Evolutionary conservation across 2,329 filamentous ascomycete genomes (phyloP).

Genomic region (Grosmannia serpens): DNA sequence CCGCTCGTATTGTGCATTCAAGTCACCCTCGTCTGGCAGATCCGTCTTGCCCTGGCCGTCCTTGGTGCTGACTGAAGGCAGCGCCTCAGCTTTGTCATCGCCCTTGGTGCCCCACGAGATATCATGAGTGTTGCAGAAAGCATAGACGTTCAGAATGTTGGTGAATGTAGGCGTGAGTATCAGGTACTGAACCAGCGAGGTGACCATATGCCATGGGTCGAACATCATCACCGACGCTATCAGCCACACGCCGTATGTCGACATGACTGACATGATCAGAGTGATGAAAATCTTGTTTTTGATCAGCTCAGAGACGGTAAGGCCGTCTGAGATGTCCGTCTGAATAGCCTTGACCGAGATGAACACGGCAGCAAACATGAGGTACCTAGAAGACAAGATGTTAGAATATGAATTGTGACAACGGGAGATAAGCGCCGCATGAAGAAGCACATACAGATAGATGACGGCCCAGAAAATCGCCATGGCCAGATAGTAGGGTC

Average conservation of each 20-base stretch:
- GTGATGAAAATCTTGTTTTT: conserved; percentile 85
- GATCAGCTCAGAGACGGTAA: conserved; percentile 64
- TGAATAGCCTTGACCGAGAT: conserved; percentile 85
- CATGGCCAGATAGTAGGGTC: conserved; percentile 90
- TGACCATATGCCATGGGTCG: conserved; percentile 99
- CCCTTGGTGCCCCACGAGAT: conserved; percentile 87
- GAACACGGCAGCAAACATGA: conserved; percentile 90
- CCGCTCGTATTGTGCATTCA: conserved; percentile 88
- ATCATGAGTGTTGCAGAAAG: conserved; percentile 96
- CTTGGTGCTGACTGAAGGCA: conserved; percentile 80
- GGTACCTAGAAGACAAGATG: conserved; percentile 46
- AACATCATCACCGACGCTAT: conserved; percentile 87
- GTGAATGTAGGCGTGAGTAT: conserved; percentile 92
- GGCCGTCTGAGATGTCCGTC: conserved; percentile 53
- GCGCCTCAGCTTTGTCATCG: conserved; percentile 87
- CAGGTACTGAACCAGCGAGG: conserved; percentile 89
- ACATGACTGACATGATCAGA: conserved; percentile 81
- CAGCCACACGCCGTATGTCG: conserved; percentile 89
- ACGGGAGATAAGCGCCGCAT: too few relatives aligned
- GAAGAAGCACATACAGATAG: conserved; percentile 57
- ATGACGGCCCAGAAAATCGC: conserved; percentile 97
- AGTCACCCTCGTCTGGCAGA: conserved; percentile 84
- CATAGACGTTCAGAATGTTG: conserved; percentile 97
- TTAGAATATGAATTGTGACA: conserved; percentile 1
- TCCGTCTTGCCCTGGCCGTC: conserved; percentile 87